Evolutionary conservation across 208 protist species (phyloP).

Genomic region (Phytomonas francai): DNA sequence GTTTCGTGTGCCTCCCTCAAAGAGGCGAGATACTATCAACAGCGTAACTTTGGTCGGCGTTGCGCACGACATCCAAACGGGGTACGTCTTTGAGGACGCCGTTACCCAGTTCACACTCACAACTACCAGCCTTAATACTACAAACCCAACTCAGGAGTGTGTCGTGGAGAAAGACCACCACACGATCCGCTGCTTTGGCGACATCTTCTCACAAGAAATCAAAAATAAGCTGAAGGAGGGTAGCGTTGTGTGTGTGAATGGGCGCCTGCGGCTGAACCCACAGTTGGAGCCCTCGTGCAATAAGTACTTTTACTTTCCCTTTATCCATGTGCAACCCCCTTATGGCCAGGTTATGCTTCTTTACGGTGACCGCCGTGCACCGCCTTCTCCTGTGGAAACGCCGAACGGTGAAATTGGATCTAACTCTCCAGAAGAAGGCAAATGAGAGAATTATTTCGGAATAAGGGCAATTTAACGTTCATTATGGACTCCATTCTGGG

Average conservation of each 20-base stretch:
- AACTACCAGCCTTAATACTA: slow-evolving; percentile 82
- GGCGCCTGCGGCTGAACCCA: slow-evolving; percentile 80
- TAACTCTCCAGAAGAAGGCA: no score
- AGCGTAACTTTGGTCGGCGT: slow-evolving; percentile 87
- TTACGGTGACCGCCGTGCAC: slow-evolving; percentile 55
- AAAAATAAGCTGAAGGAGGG: slow-evolving; percentile 69
- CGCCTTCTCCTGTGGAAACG: slow-evolving; percentile 29
- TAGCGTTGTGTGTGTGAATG: slow-evolving; percentile 81
- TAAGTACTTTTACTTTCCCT: slow-evolving; percentile 91
- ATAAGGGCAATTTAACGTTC: no score
- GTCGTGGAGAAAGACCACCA: slow-evolving; percentile 90
- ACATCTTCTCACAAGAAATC: slow-evolving; percentile 80
- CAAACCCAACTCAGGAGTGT: slow-evolving; percentile 57
- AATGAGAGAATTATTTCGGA: no score
- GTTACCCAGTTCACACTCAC: slow-evolving; percentile 89
- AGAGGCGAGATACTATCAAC: slow-evolving; percentile 55
- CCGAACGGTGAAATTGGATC: no score
- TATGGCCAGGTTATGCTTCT: slow-evolving; percentile 83
- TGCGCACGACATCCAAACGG: slow-evolving; percentile 83
- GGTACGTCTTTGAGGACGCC: slow-evolving; percentile 87
- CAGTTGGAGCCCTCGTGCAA: slow-evolving; percentile 82
- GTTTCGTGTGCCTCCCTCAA: slow-evolving; percentile 7
- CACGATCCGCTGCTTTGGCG: slow-evolving; percentile 86
- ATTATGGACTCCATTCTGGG: no score
- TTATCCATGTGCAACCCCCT: slow-evolving; percentile 83